Evolutionary conservation across 768 basidiomycete species (phyloP).

Genomic region (Auricularia sp.): DNA sequence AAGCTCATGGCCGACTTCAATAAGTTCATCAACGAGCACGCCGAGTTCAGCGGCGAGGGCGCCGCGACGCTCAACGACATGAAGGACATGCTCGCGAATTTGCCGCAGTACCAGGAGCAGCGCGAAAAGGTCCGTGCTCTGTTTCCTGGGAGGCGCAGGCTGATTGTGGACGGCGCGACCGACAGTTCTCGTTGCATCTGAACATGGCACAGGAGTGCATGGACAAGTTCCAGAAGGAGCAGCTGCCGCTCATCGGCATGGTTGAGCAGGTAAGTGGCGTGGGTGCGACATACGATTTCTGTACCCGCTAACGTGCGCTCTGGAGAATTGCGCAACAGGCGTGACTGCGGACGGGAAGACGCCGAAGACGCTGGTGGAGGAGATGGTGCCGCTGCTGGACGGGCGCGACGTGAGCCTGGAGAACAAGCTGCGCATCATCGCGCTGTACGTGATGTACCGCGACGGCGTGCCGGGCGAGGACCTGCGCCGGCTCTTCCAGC

Average conservation of each 20-base stretch:
- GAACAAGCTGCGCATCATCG: constrained; percentile 94
- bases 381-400: constrained; percentile 96
- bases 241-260: constrained; percentile 69
- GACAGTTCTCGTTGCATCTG: constrained; percentile 87
- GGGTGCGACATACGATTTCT: no score
- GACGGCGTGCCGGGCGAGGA: constrained; percentile 99
- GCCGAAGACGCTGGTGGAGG: constrained; percentile 92
- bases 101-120: constrained; percentile 92
- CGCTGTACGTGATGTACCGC: constrained; percentile 86
- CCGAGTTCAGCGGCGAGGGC: constrained; percentile 82
- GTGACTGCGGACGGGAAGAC: constrained; percentile 83
- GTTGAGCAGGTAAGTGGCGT: constrained; percentile 68
- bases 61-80: constrained; percentile 90
- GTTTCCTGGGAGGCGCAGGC: not conserved
- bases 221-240: constrained; percentile 82
- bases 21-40: constrained; percentile 87
- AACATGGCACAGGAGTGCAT: constrained; percentile 99
- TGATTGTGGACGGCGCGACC: no score
- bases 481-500: constrained; percentile 86
- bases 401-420: constrained; percentile 76
- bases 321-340: constrained; percentile 87
- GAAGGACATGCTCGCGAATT: constrained; percentile 95
- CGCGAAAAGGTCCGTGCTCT: constrained; percentile 65
- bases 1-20: constrained; percentile 95
- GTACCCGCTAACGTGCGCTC: no score